Base-by-base conservation (phyloP, 2,329 filamentous ascomycete genomes). In the Cladorrhinum sp. region DNA sequence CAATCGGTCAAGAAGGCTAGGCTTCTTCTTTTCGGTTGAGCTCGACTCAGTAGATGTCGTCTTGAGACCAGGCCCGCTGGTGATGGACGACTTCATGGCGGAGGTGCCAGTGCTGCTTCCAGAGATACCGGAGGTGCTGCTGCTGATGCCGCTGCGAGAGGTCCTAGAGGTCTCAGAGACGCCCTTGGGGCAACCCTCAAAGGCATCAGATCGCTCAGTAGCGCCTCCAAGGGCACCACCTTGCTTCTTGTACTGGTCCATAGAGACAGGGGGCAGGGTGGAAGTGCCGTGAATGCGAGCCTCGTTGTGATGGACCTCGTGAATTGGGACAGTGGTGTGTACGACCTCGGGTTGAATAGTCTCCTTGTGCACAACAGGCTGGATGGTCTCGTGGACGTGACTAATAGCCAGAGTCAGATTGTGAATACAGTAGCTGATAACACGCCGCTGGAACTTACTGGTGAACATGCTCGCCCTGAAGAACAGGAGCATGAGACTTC, bases 291-390 rank as follows among this genome's bases (percentile, higher is more conserved):
- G 89, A 70, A 89, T 85, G 61, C 88, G 81, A 1, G 87, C 79
- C 13, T 82, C 78, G 55, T 87, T 85, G 67, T 90, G 85, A 70
- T 91, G 88, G 1, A 83, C 81, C 75, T 92, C 89, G 65, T 91
- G 88, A 48, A 92, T 81, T 0, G 88, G 89, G 0, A 89, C 79
- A 1, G 86, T 90, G 23, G 85, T 91, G 77, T 92, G 89, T 1
- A 90, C 79, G 2, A 91, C 81, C 16, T 84, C 79, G 1, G 86
- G 87, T 64, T 89, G 83, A 25, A 91, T 77, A 1, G 82, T 85
- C 65, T 91, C 85, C 71, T 89, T 90, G 55, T 91, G 79, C 36
- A 92, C 78, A 0, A 91, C 81, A 0, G 88, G 88, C 71, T 91
- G 87, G 52, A 91, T 82, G 27, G 83, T 85, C 72, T 90, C 86